A percentile compares a stretch with the other conserved stretches of the same genome.
Conservation (phyloP, 257 asterid genomes). For the Nicotiana knightiana region DNA sequence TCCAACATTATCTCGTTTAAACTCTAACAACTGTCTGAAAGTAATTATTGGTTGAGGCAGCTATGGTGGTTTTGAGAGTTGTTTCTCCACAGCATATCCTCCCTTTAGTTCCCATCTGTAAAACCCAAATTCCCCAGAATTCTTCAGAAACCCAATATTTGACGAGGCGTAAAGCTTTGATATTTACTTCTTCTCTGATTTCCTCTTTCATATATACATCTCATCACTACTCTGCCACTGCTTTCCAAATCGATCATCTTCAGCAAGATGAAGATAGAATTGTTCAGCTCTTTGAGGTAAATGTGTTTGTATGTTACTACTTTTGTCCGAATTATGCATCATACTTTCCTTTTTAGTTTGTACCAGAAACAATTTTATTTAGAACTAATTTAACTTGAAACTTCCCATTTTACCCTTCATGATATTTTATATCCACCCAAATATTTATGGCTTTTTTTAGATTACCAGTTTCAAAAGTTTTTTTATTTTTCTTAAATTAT, state of each 20-base stretch:
- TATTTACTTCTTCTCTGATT: constrained; percentile 46
- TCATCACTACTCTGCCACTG: constrained; percentile 35
- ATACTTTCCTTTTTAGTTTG: too few species aligned
- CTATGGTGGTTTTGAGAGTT: constrained; percentile 35
- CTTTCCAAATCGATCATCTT: constrained; percentile 38
- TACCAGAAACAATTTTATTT: too few species aligned
- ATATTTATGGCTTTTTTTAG: too few species aligned
- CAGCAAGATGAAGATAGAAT: constrained; percentile 51
- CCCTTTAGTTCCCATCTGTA: constrained; percentile 21
- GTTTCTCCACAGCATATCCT: constrained; percentile 16
- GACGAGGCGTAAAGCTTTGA: constrained; percentile 46
- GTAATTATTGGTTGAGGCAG: background rate
- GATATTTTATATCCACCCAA: too few species aligned
- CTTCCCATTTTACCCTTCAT: too few species aligned
- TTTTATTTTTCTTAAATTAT: too few species aligned
- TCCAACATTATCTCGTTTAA: background rate
- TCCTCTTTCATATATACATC: constrained; percentile 28
- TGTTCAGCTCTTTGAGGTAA: constrained; percentile 66
- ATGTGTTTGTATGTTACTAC: background rate
- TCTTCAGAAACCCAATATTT: constrained; percentile 14
- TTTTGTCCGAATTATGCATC: background rate
- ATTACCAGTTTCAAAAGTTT: too few species aligned
- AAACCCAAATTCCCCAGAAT: background rate
- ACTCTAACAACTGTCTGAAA: background rate
- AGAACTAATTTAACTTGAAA: too few species aligned